Conservation (phyloP, 148 eudicot genomes). For the Amaranthus hypochondriacus region DNA sequence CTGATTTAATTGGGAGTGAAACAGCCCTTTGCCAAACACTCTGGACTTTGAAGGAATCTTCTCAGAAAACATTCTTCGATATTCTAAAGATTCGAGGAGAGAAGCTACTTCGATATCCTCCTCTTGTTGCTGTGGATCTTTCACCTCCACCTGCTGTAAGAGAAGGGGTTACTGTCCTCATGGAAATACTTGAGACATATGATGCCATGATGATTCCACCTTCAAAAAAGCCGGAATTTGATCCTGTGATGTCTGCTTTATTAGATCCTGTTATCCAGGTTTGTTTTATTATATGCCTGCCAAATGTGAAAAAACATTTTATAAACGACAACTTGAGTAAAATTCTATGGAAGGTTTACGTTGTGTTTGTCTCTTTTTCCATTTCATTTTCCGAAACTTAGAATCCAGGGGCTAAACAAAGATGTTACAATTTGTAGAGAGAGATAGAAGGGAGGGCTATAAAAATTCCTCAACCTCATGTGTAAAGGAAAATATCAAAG, state of each 20-base stretch:
- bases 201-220: conserved; percentile 92
- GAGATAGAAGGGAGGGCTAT: too few species aligned
- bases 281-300: conserved; percentile 1
- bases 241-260: conserved; percentile 84
- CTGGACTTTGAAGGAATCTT: conserved; percentile 89
- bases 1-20: conserved; percentile 86
- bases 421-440: too few species aligned
- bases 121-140: conserved; percentile 88
- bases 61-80: conserved; percentile 92
- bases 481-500: too few species aligned
- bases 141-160: conserved; percentile 87
- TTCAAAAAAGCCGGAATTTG: conserved; percentile 69
- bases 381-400: neutral
- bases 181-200: conserved; percentile 81
- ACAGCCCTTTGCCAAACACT: conserved; percentile 87
- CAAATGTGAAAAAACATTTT: neutral
- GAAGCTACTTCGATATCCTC: conserved; percentile 89
- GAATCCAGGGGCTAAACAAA: neutral
- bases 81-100: conserved; percentile 88
- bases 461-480: too few species aligned
- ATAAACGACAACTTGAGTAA: too few species aligned
- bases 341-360: too few species aligned
- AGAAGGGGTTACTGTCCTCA: conserved; percentile 85
- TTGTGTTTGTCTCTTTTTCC: too few species aligned
- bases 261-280: conserved; percentile 97